Evolutionary conservation across 2,329 filamentous ascomycete species (phyloP).

Genomic region (Fusarium torreyae): DNA sequence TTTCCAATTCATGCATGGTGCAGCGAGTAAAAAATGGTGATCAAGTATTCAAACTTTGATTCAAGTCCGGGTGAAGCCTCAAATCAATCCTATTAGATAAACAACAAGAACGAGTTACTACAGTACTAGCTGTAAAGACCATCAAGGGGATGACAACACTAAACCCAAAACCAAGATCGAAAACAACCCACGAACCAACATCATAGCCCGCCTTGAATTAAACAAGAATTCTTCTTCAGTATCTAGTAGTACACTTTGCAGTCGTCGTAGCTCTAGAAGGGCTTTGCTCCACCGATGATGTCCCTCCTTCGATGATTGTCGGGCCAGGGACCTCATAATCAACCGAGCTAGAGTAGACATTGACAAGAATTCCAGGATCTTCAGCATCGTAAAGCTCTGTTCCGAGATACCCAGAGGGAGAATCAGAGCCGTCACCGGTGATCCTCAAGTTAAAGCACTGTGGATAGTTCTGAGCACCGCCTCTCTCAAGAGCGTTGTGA

Average conservation of each 20-base stretch:
- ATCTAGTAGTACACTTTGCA: constrained; percentile 41
- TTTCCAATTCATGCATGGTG: no score
- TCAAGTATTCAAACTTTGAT: no score
- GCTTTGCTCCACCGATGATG: constrained; percentile 47
- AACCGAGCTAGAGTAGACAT: constrained; percentile 52
- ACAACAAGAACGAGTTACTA: no score
- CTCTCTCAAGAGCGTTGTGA: constrained; percentile 60
- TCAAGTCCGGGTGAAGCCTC: no score
- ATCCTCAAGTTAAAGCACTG: constrained; percentile 68
- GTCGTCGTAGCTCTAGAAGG: constrained; percentile 48
- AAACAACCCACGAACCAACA: background rate
- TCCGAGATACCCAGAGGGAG: constrained; percentile 54
- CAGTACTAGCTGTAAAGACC: background rate
- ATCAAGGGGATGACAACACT: background rate
- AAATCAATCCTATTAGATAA: no score
- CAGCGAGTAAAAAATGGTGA: no score
- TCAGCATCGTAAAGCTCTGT: constrained; percentile 56
- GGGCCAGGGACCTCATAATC: constrained; percentile 55
- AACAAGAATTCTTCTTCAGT: background rate
- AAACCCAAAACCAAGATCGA: background rate
- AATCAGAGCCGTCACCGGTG: constrained; percentile 57
- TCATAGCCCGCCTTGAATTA: background rate
- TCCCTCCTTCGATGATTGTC: constrained; percentile 46
- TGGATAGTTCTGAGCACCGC: constrained; percentile 67
- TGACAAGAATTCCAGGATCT: constrained; percentile 56